phyloP scores from a whole-genome alignment of 257 asterid species.

The Lycium barbarum region DNA sequence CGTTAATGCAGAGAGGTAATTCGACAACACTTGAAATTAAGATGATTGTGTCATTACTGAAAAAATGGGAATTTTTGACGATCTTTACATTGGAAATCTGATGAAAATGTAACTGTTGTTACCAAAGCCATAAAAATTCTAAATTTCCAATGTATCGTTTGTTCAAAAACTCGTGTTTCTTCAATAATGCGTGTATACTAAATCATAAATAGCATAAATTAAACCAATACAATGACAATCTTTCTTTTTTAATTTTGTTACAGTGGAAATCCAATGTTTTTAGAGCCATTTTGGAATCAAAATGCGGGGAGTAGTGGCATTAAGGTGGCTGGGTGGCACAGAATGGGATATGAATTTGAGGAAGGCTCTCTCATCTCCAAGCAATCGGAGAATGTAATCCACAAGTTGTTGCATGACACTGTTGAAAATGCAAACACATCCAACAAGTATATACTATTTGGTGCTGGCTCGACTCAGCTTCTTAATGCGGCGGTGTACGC shows the following conservation, averaged over 20 bases:
- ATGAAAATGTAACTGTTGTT: no score
- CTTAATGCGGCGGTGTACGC: constrained; percentile 32
- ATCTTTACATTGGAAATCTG: no score
- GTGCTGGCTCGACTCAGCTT: constrained; percentile 34
- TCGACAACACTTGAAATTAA: no score
- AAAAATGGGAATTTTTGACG: no score
- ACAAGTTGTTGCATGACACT: constrained; percentile 29
- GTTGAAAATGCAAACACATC: constrained; percentile 22
- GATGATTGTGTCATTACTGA: no score
- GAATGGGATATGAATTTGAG: constrained; percentile 32
- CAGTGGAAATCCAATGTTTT: constrained; percentile 49
- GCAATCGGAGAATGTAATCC: constrained; percentile 32
- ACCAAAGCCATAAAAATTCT: no score
- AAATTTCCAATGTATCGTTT: no score
- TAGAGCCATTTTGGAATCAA: constrained; percentile 45
- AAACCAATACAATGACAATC: no score
- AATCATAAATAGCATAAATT: no score
- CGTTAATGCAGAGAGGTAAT: constrained; percentile 60
- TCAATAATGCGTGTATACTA: no score
- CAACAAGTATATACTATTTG: constrained; percentile 5
- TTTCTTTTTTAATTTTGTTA: constrained; percentile 12
- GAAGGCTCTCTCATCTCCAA: constrained; percentile 27
- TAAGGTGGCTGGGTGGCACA: constrained; percentile 24
- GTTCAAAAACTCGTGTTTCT: no score
- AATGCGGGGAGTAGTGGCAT: constrained; percentile 17